Base-by-base conservation (phyloP, 1,284 basidiomycete genomes). In the Melampsora americana region DNA sequence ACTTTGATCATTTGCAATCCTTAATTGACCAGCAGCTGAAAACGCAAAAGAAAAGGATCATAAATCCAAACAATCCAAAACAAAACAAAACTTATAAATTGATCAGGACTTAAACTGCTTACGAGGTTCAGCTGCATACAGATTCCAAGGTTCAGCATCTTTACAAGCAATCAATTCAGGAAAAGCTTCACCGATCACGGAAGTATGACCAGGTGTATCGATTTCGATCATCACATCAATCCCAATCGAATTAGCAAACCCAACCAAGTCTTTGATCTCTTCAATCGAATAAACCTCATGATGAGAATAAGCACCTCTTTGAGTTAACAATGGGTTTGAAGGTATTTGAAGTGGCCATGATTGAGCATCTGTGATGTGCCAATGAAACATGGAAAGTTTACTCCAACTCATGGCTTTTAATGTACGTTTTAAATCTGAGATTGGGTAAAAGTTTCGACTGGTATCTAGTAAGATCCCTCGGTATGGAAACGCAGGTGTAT, bases 331-430 rank as follows among this genome's bases (percentile, higher is more conserved):
- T 1, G 86, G 85, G 81, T 87, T 89, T 7, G 86, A 87, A 4
- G 88, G 86, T 42, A 92, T 83, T 42, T 86, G 48, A 20, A 84
- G 79, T 1, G 77, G 76, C 76, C 48, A 78, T 77, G 88, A 89
- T 71, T 85, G 84, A 26, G 83, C 82, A 74, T 85, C 85, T 44
- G 74, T 72, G 9, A 74, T 75, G 60, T 79, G 79, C 69, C 77
- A 78, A 53, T 77, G 77, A 73, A 75, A 71, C 76, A 77, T 71
- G 77, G 85, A 81, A 69, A 92, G 88, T 85, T 96, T 96, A 79
- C 90, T 90, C 87, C 88, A 89, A 77, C 89, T 89, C 92, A 94
- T 93, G 0, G 90, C 89, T 79, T 93, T 90, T 23, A 96, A 82
- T 7, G 89, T 90, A 42, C 89, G 87, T 76, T 89, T 86, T 80